Evolutionary conservation across 495 filamentous ascomycete species (phyloP).

Genomic region (Penicillium cosmopolitanum): DNA sequence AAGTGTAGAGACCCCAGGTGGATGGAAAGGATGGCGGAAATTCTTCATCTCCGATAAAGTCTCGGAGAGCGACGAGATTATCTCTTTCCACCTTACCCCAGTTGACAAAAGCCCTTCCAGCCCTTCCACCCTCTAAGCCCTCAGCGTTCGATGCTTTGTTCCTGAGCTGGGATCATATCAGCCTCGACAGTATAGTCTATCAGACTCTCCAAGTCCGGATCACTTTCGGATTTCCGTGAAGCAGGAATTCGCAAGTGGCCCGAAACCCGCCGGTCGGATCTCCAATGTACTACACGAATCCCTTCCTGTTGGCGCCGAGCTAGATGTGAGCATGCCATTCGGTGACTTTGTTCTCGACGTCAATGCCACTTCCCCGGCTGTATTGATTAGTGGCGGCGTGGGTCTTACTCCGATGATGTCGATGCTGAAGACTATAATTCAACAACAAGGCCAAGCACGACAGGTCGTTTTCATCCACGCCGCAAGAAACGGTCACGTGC

Average conservation of each 20-base stretch:
- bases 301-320: constrained; percentile 51
- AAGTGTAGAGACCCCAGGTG: constrained; percentile 30
- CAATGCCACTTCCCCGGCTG: constrained; percentile 41
- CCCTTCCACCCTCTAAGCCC: constrained; percentile 58
- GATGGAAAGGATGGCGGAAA: constrained; percentile 61
- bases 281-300: constrained; percentile 63
- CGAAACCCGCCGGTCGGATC: constrained; percentile 50
- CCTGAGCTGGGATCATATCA: constrained; percentile 59
- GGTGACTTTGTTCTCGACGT: constrained; percentile 64
- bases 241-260: constrained; percentile 48
- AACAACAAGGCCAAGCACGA: constrained; percentile 23
- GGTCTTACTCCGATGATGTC: constrained; percentile 65
- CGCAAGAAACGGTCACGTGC: constrained; percentile 34
- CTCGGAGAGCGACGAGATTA: constrained; percentile 59
- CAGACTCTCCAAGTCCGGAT: constrained; percentile 52
- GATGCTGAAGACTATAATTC: constrained; percentile 54
- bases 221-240: constrained; percentile 68
- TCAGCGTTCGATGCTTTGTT: constrained; percentile 56
- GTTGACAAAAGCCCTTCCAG: constrained; percentile 53
- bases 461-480: constrained; percentile 33
- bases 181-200: constrained; percentile 65
- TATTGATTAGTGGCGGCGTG: constrained; percentile 65
- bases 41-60: constrained; percentile 64
- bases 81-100: constrained; percentile 63
- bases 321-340: constrained; percentile 61